These are phyloP conservation scores for Schoenoplectus tabernaemontani DNA, from an alignment of 202 grass and related monocot genomes.

Conservation along the genomic window DNA sequence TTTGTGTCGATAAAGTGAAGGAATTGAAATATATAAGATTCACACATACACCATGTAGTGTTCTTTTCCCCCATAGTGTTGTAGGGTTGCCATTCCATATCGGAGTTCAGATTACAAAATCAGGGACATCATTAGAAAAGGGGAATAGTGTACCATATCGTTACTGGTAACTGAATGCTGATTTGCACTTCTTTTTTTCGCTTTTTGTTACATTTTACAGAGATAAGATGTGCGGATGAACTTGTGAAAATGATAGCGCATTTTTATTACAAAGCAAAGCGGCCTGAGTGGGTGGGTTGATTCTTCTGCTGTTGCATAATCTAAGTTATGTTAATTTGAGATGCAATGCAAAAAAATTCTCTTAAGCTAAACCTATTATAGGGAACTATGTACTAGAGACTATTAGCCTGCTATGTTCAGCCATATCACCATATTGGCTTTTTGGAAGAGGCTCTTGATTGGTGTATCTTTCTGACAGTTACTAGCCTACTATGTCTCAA, in stretches of 20 bases:
- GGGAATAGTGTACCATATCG: background rate
- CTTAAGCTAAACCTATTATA: background rate
- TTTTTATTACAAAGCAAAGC: slow-evolving; percentile 96
- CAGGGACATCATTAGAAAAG: background rate
- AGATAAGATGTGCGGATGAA: slow-evolving; percentile 63
- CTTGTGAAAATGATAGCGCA: slow-evolving; percentile 89
- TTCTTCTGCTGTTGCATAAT: slow-evolving; percentile 37
- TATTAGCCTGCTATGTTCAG: background rate
- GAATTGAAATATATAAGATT: background rate
- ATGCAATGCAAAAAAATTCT: background rate
- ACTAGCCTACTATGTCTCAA: background rate
- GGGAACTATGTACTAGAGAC: background rate
- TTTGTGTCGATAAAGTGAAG: background rate
- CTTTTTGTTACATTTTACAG: slow-evolving; percentile 25
- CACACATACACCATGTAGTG: background rate
- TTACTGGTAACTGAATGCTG: background rate
- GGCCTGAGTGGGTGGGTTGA: slow-evolving; percentile 65
- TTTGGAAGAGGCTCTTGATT: background rate
- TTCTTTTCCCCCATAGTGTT: background rate
- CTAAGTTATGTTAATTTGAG: background rate
- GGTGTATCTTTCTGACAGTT: background rate
- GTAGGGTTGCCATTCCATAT: background rate
- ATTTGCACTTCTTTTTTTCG: slow-evolving; percentile 5
- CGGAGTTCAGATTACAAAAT: background rate
- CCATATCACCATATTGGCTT: background rate